A percentile compares a stretch with the other conserved stretches of the same genome.
phyloP scores from a whole-genome alignment of 148 eudicot species.

The Chenopodium formosanum region DNA sequence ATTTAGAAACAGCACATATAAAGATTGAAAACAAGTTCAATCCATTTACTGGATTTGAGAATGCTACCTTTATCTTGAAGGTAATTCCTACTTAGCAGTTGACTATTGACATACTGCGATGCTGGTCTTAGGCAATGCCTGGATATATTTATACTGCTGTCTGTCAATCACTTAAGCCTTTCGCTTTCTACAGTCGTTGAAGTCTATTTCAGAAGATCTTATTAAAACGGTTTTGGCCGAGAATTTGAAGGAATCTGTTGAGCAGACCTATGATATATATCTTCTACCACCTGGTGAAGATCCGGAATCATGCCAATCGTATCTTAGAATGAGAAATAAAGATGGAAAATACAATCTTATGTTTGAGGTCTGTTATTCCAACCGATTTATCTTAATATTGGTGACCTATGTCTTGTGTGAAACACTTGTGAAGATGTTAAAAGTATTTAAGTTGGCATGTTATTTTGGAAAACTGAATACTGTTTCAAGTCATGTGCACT shows the following conservation, averaged over 20 bases:
- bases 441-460: background rate
- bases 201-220: slow-evolving; percentile 56
- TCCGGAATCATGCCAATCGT: slow-evolving; percentile 95
- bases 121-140: background rate
- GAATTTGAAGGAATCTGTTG: slow-evolving; percentile 48
- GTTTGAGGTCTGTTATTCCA: slow-evolving; percentile 75
- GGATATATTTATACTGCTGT: background rate
- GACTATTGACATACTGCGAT: background rate
- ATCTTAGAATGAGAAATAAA: slow-evolving; percentile 91
- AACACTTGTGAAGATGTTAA: background rate
- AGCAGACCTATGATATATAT: slow-evolving; percentile 88
- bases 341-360: slow-evolving; percentile 98
- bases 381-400: background rate
- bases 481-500: background rate
- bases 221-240: slow-evolving; percentile 60
- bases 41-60: slow-evolving; percentile 92
- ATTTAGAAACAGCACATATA: slow-evolving; percentile 89
- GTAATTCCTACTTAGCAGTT: slow-evolving; percentile 27
- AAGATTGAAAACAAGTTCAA: slow-evolving; percentile 90
- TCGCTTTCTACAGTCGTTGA: slow-evolving; percentile 53
- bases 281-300: slow-evolving; percentile 99
- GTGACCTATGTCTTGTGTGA: background rate
- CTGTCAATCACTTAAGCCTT: slow-evolving; percentile 13
- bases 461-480: background rate
- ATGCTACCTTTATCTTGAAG: slow-evolving; percentile 86